Evolutionary conservation across 148 eudicot species (phyloP), one percentile per base, ranked within the genome.

Genomic region (Vaccinium myrtillus): DNA sequence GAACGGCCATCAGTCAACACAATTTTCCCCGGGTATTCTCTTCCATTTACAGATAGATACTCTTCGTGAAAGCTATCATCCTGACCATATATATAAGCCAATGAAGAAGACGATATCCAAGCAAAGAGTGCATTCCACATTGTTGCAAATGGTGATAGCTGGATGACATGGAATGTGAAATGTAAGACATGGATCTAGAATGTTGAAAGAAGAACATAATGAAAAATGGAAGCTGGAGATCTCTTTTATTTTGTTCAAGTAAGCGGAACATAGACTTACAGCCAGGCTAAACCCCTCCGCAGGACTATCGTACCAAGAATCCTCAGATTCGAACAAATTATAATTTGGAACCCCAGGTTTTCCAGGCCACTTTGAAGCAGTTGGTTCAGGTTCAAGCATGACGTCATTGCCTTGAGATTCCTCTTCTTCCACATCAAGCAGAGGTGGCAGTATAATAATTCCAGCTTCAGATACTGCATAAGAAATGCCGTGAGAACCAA

Each of bases 121-220:
- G 94, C 87, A 82, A 97, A 97, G 55, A 97, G 92, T 50, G 98
- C 89, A 89, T 89, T 91, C 92, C 93, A 95, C 95, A 95, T 94
- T 80, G 91, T 90, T 83, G 98, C 95, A 90, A 97, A 97, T 46
- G 98, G 93, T 58, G 98, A 97, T 77, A 97, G 85, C 99, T 97
- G 94, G 77, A 91, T 46, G 67, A 84, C 75, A 88, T 39, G 81
- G 89, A 77, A 84, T 13, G 67, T 69, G 21, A 84, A 43, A 81
- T 32, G 48, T 65, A 82, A 50, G 69, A 46, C 32, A 61, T 49
- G 39, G 48, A 19, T 71, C 48, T 77, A 48, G 27, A 81, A 73
- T 83, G 39, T 43, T 49, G 75, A 65, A 71, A 53, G 63, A 55
- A 88, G 63, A 55, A 88, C 21, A 43, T 13, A 21, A 18, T 25